phyloP scores from a whole-genome alignment of 495 filamentous ascomycete species.

The Massariosphaeria phaeospora region DNA sequence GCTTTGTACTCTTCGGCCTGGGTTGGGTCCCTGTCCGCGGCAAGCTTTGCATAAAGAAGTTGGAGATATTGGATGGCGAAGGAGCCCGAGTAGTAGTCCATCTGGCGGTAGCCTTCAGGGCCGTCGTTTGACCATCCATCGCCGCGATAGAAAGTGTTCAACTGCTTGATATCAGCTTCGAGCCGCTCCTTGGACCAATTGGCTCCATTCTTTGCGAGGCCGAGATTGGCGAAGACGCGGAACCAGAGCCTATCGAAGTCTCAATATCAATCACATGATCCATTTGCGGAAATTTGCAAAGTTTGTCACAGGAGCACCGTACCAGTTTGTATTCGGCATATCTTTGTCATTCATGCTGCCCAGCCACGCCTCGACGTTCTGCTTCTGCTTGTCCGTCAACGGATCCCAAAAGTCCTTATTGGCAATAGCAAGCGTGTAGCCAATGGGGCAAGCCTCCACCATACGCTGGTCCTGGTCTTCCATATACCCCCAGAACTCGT shows the following conservation, averaged over 20 bases:
- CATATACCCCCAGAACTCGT: conserved; percentile 70
- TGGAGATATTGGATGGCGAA: conserved; percentile 77
- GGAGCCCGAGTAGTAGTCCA: conserved; percentile 78
- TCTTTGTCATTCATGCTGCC: conserved; percentile 70
- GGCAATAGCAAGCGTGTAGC: conserved; percentile 60
- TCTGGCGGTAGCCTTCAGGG: conserved; percentile 67
- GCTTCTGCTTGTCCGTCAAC: conserved; percentile 53
- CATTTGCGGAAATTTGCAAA: too few relatives aligned
- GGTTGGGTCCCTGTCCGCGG: conserved; percentile 60
- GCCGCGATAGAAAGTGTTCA: conserved; percentile 74
- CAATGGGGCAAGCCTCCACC: conserved; percentile 77
- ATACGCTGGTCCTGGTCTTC: conserved; percentile 74
- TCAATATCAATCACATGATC: too few relatives aligned
- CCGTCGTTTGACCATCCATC: conserved; percentile 79
- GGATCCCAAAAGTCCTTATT: conserved; percentile 61
- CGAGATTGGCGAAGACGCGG: conserved; percentile 75
- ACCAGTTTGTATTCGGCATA: conserved; percentile 60
- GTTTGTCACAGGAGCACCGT: not conserved
- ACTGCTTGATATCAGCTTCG: conserved; percentile 67
- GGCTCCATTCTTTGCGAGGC: conserved; percentile 64
- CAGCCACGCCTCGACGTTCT: conserved; percentile 62
- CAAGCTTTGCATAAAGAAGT: conserved; percentile 69
- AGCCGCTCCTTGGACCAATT: conserved; percentile 60
- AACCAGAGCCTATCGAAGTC: conserved; percentile 64
- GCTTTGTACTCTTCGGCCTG: conserved; percentile 65